Conservation (phyloP, 108 stramenopile genomes). For the Fragilaria radians region DNA sequence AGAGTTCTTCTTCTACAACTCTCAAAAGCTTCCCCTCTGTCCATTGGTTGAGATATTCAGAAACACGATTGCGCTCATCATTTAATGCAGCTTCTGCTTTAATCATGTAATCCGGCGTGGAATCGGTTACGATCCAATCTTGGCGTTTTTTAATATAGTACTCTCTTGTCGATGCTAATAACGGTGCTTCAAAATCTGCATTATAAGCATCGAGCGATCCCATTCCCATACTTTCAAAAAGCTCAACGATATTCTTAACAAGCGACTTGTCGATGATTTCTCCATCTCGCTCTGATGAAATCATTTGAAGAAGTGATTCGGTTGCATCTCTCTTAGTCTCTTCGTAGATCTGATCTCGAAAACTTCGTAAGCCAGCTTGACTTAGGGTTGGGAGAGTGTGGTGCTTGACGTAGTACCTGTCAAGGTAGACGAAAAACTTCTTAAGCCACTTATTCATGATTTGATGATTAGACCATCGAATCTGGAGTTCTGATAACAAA, state of each 20-base stretch:
- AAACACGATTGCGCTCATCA: slow-evolving; percentile 85
- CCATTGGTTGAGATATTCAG: slow-evolving; percentile 85
- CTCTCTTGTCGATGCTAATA: slow-evolving; percentile 83
- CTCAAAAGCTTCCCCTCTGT: slow-evolving; percentile 88
- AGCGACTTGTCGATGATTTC: slow-evolving; percentile 92
- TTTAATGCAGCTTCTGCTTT: slow-evolving; percentile 93
- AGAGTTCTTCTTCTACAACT: slow-evolving; percentile 92
- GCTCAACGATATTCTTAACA: slow-evolving; percentile 90
- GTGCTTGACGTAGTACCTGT: slow-evolving; percentile 98
- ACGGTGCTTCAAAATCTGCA: slow-evolving; percentile 84
- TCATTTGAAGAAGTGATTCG: slow-evolving; percentile 83
- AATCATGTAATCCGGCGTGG: slow-evolving; percentile 95
- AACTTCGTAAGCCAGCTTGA: slow-evolving; percentile 86
- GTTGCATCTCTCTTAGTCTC: slow-evolving; percentile 87
- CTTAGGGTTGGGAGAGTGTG: slow-evolving; percentile 86
- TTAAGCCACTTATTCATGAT: slow-evolving; percentile 99
- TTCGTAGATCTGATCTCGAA: slow-evolving; percentile 93
- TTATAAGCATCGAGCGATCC: slow-evolving; percentile 88
- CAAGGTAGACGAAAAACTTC: slow-evolving; percentile 98
- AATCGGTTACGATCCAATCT: slow-evolving; percentile 94
- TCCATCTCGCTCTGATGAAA: slow-evolving; percentile 93
- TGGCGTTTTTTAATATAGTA: slow-evolving; percentile 91
- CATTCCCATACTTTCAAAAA: slow-evolving; percentile 98
- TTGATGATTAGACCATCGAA: slow-evolving; percentile 96
- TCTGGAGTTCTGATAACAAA: slow-evolving; percentile 88